Evolutionary conservation across 2,329 filamentous ascomycete species (phyloP), one percentile per base, ranked within the genome.

Genomic region (Ciborinia camelliae): DNA sequence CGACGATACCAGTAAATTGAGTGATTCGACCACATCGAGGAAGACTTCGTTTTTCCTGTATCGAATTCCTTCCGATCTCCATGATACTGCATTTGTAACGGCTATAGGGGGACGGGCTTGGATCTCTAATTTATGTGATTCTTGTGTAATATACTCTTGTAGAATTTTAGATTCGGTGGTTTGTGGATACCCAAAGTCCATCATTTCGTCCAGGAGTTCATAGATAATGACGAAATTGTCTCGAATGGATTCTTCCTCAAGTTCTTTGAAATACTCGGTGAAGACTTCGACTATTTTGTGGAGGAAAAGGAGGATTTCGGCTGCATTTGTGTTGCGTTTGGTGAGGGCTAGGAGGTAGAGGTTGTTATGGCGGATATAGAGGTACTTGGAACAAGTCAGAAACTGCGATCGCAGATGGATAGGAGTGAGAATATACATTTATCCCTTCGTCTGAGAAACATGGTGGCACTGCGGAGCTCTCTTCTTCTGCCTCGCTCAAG

Each of bases 161-260:
- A 99, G 81, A 77, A 99, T 99, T 85, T 99, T 99, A 77, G 87
- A 91, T 79, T 99, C 95, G 70, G 95, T 99, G 12, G 95, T 99
- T 78, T 99, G 95, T 7, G 95, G 95, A 77, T 99, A 97, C 69
- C 95, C 95, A 82, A 99, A 99, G 79, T 99, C 95, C 95, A 99
- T 99, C 95, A 99, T 99, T 82, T 99, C 95, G 76, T 99, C 95
- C 68, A 99, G 86, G 67, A 99, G 81, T 79, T 99, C 95, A 82
- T 99, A 99, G 75, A 99, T 99, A 76, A 99, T 88, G 77, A 99
- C 95, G 76, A 99, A 99, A 81, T 99, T 99, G 82, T 99, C 95
- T 73, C 95, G 88, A 77, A 99, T 99, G 73, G 92, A 97, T 79
- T 99, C 95, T 78, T 99, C 95, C 79, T 99, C 95, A 66, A 99